These are phyloP conservation scores for Fusarium papillatum DNA, from an alignment of 2,329 filamentous ascomycete species.

Conservation along the genomic window DNA sequence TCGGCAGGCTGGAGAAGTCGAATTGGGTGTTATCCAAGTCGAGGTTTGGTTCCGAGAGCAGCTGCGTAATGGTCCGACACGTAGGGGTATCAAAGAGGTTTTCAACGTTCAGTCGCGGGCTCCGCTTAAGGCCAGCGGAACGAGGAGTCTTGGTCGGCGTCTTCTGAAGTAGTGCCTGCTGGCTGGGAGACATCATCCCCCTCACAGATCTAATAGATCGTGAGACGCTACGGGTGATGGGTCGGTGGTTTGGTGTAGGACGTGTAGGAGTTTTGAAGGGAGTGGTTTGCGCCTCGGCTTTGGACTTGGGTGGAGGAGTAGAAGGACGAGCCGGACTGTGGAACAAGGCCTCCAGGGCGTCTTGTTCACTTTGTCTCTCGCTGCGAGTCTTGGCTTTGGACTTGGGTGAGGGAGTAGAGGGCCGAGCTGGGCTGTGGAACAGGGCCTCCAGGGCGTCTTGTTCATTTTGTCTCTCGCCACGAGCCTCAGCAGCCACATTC, in stretches of 20 bases:
- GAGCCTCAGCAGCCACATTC: slow-evolving; percentile 62
- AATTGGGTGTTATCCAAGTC: slow-evolving; percentile 57
- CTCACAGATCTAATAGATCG: slow-evolving; percentile 65
- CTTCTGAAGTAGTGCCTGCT: slow-evolving; percentile 56
- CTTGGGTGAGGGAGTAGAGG: slow-evolving; percentile 67
- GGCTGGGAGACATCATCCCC: slow-evolving; percentile 59
- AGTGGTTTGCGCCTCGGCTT: slow-evolving; percentile 53
- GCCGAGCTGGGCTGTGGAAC: slow-evolving; percentile 71
- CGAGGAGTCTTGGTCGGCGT: slow-evolving; percentile 64
- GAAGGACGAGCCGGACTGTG: slow-evolving; percentile 67
- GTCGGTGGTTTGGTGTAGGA: slow-evolving; percentile 72
- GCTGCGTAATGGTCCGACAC: slow-evolving; percentile 72
- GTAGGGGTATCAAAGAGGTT: slow-evolving; percentile 67
- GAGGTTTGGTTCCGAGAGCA: slow-evolving; percentile 71
- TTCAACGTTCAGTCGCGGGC: slow-evolving; percentile 57
- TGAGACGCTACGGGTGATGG: slow-evolving; percentile 72
- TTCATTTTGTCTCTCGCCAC: slow-evolving; percentile 31
- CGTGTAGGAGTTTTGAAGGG: slow-evolving; percentile 74
- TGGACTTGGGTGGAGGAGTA: slow-evolving; percentile 65
- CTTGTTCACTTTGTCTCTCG: slow-evolving; percentile 52
- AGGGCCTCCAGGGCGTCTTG: slow-evolving; percentile 73
- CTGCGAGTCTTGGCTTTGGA: slow-evolving; percentile 49
- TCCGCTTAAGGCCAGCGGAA: slow-evolving; percentile 54
- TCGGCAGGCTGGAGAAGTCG: slow-evolving; percentile 56
- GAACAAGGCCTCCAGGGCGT: slow-evolving; percentile 76